A percentile compares a stretch with the other conserved stretches of the same genome.
Evolutionary conservation across 192 early-diverging fungal species (phyloP).

Genomic region (Gamsiella multidivaricata): DNA sequence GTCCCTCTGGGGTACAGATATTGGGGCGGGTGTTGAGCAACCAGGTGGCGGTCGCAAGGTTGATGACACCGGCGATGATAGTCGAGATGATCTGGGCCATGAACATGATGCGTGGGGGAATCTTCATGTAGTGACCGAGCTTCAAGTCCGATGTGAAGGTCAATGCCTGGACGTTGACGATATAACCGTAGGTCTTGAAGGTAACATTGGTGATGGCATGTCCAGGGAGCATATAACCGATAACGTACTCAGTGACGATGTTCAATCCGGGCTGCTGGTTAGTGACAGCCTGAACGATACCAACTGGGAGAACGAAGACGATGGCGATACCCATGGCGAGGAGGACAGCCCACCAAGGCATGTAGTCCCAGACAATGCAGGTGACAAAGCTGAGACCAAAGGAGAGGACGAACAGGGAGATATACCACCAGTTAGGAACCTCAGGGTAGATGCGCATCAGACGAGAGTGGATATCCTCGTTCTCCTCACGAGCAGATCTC

Average conservation of each 20-base stretch:
- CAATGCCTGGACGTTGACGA: slow-evolving; percentile 78
- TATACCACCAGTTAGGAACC: slow-evolving; percentile 66
- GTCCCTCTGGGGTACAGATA: slow-evolving; percentile 52
- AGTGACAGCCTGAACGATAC: slow-evolving; percentile 65
- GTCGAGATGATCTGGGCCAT: slow-evolving; percentile 69
- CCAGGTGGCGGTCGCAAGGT: slow-evolving; percentile 45
- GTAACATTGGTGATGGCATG: slow-evolving; percentile 59
- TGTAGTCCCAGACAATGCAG: slow-evolving; percentile 59
- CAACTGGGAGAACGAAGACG: slow-evolving; percentile 27
- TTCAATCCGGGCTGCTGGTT: slow-evolving; percentile 64
- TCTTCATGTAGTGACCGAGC: slow-evolving; percentile 79
- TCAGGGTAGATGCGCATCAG: slow-evolving; percentile 72
- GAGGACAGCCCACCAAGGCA: slow-evolving; percentile 63
- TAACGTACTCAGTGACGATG: slow-evolving; percentile 62
- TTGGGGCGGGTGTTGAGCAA: slow-evolving; percentile 29
- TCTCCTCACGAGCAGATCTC: slow-evolving; percentile 13
- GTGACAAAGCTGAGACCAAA: slow-evolving; percentile 69
- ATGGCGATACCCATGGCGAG: slow-evolving; percentile 55
- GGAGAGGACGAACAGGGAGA: slow-evolving; percentile 43
- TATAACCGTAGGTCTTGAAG: slow-evolving; percentile 70
- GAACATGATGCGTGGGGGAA: slow-evolving; percentile 74
- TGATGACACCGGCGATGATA: slow-evolving; percentile 54
- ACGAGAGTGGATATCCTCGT: slow-evolving; percentile 61
- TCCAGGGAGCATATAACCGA: slow-evolving; percentile 62
- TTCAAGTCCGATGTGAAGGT: slow-evolving; percentile 78